Base-by-base conservation (phyloP, 495 filamentous ascomycete species). In the Xylaria palmicola region DNA sequence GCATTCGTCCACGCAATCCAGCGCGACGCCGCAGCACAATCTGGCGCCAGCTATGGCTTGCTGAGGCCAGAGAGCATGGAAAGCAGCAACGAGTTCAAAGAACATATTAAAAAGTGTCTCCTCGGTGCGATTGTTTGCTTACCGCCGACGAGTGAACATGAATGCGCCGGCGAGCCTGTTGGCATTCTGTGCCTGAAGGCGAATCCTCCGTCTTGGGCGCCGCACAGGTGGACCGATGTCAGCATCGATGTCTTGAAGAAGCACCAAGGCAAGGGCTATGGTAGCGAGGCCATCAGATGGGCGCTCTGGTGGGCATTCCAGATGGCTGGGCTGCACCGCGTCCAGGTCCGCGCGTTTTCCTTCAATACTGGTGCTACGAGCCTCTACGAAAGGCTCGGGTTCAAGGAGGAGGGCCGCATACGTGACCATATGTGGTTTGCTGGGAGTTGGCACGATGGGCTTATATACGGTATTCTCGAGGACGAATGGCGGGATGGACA, bases 211-310 rank as follows among this genome's bases (percentile, higher is more conserved):
- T 53, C 64, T 17, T 34, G 36, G 7, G 47, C 48, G 17, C 78
- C 81, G 45, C 80, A 84, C 61, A 72, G 81, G 22, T 64, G 68
- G 55, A 70, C 71, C 20, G 68, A 72, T 48, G 63, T 83, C 47
- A 76, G 75, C 9, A 73, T 83, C 22, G 69, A 73, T 34, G 67
- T 83, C 7, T 59, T 64, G 15, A 60, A 62, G 8, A 56, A 45
- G 10, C 72, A 76, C 41, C 78, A 79, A 10, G 74, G 80, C 0
- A 64, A 76, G 41, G 83, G 82, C n/a, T 86, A 84, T 50, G 83
- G 81, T 1, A 64, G 63, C 13, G 83, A 86, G 65, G 81, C 80
- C 0, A 79, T 83, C 19, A 68, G 71, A 47, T 85, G 82, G 82
- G 70, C 56, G 9, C 41, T 84, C 53, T 72, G 79, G 32, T 84